Evolutionary conservation across 805 yeast species (phyloP), one percentile per base, ranked within the genome.

Genomic region (Starmerella etchellsii): DNA sequence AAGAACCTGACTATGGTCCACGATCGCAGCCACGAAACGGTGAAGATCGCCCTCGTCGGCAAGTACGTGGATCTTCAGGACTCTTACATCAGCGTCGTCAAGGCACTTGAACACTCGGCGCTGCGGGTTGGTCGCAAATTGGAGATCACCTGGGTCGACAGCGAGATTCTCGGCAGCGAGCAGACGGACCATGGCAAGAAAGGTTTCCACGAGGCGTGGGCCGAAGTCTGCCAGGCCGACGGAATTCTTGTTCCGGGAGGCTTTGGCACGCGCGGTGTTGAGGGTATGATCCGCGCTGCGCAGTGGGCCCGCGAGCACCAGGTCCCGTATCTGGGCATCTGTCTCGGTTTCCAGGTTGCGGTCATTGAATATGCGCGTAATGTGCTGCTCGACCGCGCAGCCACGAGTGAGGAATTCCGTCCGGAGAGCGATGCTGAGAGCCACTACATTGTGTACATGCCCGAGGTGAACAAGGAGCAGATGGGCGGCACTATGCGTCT

Each of bases 401-500:
- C 93, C 39, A 78, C 78, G 36, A 83, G 95, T 22, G 76, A 78
- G 64, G 97, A 88, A 67, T 82, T 88, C 57, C 74, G 73, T 50
- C 65, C 70, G 31, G 81, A 78, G 41, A 73, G 71, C 4, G 71
- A 67, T 26, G 70, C 72, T 40, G 42, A 35, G 16, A 32, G 41
- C 37, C 78, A 84, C 16, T 74, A 84, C 39, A 93, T 91, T 44
- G 82, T 91, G 36, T 91, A 84, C 68, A 91, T 91, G 99, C 99
- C 99, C 33, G 99, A 91, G 64, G 85, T 88, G 48, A 94, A 85
- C 64, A 88, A 85, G 68, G 77, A 81, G 53, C 84, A 83, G 61
- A 72, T 91, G 69, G 99, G 99, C 49, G 99, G 99, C 52, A 88
- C 97, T 38, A 91, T 91, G 99, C 79, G 99, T 69, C 73, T 91